Evolutionary conservation across 768 basidiomycete species (phyloP).

Genomic region (Agaricus blazei): DNA sequence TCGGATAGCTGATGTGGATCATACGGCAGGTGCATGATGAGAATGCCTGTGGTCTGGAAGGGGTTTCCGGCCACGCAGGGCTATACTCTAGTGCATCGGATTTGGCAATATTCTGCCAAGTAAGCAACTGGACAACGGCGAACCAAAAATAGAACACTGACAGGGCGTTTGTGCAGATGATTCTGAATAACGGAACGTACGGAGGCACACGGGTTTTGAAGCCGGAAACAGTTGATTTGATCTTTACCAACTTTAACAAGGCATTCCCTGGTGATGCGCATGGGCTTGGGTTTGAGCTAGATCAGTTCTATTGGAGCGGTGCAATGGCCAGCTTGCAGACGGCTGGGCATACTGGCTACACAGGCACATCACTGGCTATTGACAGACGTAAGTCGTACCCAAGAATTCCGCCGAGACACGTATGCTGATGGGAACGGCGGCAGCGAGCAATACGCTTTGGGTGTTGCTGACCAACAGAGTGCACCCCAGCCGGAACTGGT

Average conservation of each 20-base stretch:
- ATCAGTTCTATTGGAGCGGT: conserved; percentile 24
- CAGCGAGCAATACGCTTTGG: conserved; percentile 26
- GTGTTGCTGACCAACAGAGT: conserved; percentile 21
- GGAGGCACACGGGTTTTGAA: conserved; percentile 17
- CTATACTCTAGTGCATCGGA: conserved; percentile 22
- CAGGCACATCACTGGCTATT: conserved; percentile 23
- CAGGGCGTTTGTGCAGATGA: conserved; percentile 17
- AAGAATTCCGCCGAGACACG: background rate
- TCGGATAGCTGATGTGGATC: background rate
- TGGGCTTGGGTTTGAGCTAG: conserved; percentile 22
- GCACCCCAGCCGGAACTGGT: conserved; percentile 24
- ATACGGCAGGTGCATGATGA: conserved; percentile 22
- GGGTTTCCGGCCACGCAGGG: conserved; percentile 23
- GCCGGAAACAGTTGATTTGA: conserved; percentile 21
- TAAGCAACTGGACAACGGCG: background rate
- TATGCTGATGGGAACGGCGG: background rate
- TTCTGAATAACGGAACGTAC: conserved; percentile 24
- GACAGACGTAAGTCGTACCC: conserved; percentile 17
- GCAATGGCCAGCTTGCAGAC: conserved; percentile 21
- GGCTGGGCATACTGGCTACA: conserved; percentile 24
- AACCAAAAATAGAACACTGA: background rate
- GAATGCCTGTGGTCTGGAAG: conserved; percentile 23
- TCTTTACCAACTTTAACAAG: conserved; percentile 22
- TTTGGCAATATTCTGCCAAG: conserved; percentile 24
- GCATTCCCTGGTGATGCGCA: conserved; percentile 23